A percentile compares a stretch with the other conserved stretches of the same genome.
phyloP scores from a whole-genome alignment of 495 filamentous ascomycete species.

The Talaromyces stipitatus region DNA sequence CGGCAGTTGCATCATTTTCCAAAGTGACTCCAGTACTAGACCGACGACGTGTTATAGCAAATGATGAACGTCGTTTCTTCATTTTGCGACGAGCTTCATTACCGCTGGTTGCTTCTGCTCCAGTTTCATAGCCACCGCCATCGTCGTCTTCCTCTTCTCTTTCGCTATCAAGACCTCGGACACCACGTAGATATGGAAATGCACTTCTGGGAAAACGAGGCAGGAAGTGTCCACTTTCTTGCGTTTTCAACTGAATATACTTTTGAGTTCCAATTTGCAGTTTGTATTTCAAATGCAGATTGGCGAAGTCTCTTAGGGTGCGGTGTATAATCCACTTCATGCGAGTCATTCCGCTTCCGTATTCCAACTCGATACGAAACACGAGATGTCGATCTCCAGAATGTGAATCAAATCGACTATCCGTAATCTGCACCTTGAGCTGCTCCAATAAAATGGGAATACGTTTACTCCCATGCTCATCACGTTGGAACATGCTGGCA shows the following conservation, averaged over 20 bases:
- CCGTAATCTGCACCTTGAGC: constrained; percentile 77
- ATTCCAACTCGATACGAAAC: constrained; percentile 90
- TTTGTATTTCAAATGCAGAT: constrained; percentile 89
- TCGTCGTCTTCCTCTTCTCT: constrained; percentile 79
- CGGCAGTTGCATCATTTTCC: constrained; percentile 38
- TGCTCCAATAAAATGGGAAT: constrained; percentile 95
- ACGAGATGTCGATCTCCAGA: constrained; percentile 73
- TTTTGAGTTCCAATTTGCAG: constrained; percentile 73
- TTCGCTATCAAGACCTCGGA: constrained; percentile 68
- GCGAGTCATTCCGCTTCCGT: constrained; percentile 86
- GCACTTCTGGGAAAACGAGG: constrained; percentile 83
- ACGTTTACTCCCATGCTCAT: constrained; percentile 90
- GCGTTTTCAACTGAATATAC: constrained; percentile 55
- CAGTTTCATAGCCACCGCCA: constrained; percentile 48
- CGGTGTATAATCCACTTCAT: constrained; percentile 97
- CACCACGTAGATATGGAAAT: constrained; percentile 84
- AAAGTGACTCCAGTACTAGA: constrained; percentile 45
- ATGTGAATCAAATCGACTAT: constrained; percentile 59
- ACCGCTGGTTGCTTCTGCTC: constrained; percentile 48
- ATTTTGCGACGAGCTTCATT: constrained; percentile 49
- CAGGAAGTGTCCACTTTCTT: constrained; percentile 49
- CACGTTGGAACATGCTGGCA: constrained; percentile 93
- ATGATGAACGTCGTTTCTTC: constrained; percentile 58
- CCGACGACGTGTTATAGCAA: constrained; percentile 44
- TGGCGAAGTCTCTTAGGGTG: constrained; percentile 80